These are phyloP conservation scores for Phytophthora idaei DNA, from an alignment of 352 stramenopile species.

Conservation along the genomic window DNA sequence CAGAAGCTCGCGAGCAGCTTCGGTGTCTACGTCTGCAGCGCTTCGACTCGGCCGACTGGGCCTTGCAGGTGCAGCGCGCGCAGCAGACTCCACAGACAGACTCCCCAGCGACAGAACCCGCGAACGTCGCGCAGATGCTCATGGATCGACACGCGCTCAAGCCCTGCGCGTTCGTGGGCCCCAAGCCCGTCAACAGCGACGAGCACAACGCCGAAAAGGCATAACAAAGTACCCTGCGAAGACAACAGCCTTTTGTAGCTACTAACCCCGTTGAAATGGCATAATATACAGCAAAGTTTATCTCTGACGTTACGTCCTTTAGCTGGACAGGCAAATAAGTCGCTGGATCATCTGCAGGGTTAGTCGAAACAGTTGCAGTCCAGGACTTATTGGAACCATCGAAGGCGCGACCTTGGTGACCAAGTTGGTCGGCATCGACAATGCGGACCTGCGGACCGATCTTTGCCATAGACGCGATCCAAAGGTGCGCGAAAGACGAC, in stretches of 20 bases:
- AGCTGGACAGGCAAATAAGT: slow-evolving; percentile 1
- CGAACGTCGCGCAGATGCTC: slow-evolving; percentile 56
- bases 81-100: slow-evolving; percentile 19
- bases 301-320: not conserved
- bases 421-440: slow-evolving; percentile 11
- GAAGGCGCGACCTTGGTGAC: not conserved
- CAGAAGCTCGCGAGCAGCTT: slow-evolving; percentile 46
- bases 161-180: slow-evolving; percentile 49
- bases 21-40: slow-evolving; percentile 63
- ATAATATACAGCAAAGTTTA: slow-evolving; percentile 22
- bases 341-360: slow-evolving; percentile 13
- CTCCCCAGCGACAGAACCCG: slow-evolving; percentile 1
- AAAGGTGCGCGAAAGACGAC: no score
- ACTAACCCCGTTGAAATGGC: slow-evolving; percentile 12
- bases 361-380: slow-evolving; percentile 1
- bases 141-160: slow-evolving; percentile 66
- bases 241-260: slow-evolving; percentile 20
- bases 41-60: slow-evolving; percentile 81
- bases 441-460: not conserved
- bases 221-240: not conserved
- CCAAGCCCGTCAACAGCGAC: slow-evolving; percentile 27
- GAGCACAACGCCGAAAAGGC: slow-evolving; percentile 27
- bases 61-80: slow-evolving; percentile 41
- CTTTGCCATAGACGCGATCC: no score
- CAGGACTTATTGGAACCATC: no score